A percentile compares a stretch with the other conserved stretches of the same genome.
These are phyloP conservation scores for Aspergillus ruber DNA, from an alignment of 2,329 filamentous ascomycete species.

Conservation along the genomic window DNA sequence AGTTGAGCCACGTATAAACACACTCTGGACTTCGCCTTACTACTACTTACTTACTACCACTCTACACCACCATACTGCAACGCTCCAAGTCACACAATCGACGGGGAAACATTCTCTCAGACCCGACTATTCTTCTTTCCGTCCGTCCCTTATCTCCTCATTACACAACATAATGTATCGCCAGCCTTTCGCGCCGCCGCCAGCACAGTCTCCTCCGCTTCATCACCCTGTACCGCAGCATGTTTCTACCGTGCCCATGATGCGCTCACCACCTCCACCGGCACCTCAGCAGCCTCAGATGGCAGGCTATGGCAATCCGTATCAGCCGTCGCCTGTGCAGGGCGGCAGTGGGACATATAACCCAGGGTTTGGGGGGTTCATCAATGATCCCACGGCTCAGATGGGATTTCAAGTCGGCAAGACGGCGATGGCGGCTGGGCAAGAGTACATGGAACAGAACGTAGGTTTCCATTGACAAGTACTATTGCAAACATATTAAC, in stretches of 20 bases:
- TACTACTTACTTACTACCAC: neutral
- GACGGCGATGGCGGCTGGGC: slow-evolving; percentile 81
- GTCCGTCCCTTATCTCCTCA: slow-evolving; percentile 7
- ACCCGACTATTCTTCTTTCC: slow-evolving; percentile 7
- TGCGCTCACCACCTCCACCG: slow-evolving; percentile 82
- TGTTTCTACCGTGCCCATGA: slow-evolving; percentile 93
- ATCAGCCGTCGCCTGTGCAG: slow-evolving; percentile 40
- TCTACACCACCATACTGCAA: neutral
- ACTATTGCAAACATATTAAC: no score
- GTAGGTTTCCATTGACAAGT: slow-evolving; percentile 41
- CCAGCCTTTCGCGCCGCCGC: slow-evolving; percentile 68
- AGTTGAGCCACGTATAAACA: slow-evolving; percentile 1
- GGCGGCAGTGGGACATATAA: slow-evolving; percentile 36
- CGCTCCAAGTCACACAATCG: slow-evolving; percentile 19
- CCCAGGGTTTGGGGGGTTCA: slow-evolving; percentile 79
- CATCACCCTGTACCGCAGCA: slow-evolving; percentile 98
- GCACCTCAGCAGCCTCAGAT: slow-evolving; percentile 64
- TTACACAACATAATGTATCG: slow-evolving; percentile 64
- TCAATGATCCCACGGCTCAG: slow-evolving; percentile 91
- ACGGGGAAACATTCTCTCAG: slow-evolving; percentile 26
- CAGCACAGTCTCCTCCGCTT: slow-evolving; percentile 76
- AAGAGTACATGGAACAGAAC: slow-evolving; percentile 93
- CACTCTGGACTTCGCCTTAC: neutral
- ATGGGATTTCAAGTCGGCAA: slow-evolving; percentile 92
- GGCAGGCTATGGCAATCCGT: slow-evolving; percentile 45